Conservation (phyloP, 1,284 basidiomycete genomes). For the Heterobasidion annosum region DNA sequence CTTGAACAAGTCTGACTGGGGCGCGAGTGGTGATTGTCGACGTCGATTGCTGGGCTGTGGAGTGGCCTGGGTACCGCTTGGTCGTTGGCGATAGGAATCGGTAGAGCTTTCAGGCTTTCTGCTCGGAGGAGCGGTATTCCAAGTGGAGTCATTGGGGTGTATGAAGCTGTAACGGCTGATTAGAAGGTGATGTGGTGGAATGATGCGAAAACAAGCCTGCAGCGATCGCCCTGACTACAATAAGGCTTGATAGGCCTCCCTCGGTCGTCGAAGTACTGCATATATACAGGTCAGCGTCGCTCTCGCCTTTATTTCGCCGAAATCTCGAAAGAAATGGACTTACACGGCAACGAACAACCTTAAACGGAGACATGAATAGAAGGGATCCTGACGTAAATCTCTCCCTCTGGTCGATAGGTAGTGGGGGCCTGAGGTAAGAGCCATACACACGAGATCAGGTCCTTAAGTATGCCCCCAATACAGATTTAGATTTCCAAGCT, state of each 20-base stretch:
- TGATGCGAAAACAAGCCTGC: constrained; percentile 27
- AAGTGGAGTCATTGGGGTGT: constrained; percentile 40
- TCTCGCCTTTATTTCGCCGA: not conserved
- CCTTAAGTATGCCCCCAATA: not conserved
- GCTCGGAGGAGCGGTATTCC: constrained; percentile 12
- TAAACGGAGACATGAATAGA: constrained; percentile 21
- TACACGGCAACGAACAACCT: constrained; percentile 39
- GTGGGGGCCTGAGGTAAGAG: not conserved
- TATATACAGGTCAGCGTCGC: not conserved
- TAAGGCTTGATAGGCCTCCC: constrained; percentile 30
- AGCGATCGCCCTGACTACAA: constrained; percentile 36
- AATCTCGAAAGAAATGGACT: constrained; percentile 10
- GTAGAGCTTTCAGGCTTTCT: not conserved
- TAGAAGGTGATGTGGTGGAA: not conserved
- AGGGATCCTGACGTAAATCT: constrained; percentile 7
- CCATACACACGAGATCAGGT: not conserved
- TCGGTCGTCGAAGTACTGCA: constrained; percentile 34
- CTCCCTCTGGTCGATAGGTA: not conserved
- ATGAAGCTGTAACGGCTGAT: constrained; percentile 31
- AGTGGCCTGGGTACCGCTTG: too few species aligned
- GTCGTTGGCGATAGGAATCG: not conserved
- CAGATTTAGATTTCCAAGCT: not conserved
- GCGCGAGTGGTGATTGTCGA: constrained; percentile 16
- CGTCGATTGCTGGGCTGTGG: not conserved
- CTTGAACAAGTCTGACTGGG: constrained; percentile 23